Conservation (phyloP, 2,329 filamentous ascomycete species). For the Sporothrix inflata region DNA sequence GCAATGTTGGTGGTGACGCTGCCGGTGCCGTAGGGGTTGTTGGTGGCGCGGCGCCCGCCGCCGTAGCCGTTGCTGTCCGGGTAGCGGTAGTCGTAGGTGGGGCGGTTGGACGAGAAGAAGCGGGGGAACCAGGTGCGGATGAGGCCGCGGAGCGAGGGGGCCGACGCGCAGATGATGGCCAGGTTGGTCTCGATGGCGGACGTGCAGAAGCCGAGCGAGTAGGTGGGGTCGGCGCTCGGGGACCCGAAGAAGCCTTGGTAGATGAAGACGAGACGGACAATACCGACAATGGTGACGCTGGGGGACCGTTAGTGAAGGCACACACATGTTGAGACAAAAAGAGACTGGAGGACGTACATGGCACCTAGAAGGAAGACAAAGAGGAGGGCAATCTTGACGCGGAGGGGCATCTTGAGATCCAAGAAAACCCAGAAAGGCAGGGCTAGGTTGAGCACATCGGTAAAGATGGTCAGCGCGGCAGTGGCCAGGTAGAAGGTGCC, state of each 20-base stretch:
- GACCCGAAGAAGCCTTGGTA: constrained; percentile 41
- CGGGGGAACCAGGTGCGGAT: constrained; percentile 34
- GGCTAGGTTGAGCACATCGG: constrained; percentile 49
- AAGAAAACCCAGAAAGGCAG: constrained; percentile 46
- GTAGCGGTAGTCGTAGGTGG: constrained; percentile 29
- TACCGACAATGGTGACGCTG: constrained; percentile 44
- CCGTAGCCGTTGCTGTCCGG: constrained; percentile 24
- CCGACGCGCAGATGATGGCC: constrained; percentile 48
- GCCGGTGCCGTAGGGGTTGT: constrained; percentile 28
- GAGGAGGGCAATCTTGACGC: constrained; percentile 40
- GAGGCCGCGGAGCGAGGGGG: constrained; percentile 33
- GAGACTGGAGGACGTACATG: constrained; percentile 35
- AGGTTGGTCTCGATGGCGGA: constrained; percentile 48
- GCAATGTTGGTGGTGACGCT: constrained; percentile 30
- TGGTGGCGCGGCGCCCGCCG: constrained; percentile 14
- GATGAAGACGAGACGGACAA: constrained; percentile 42
- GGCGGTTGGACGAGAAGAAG: constrained; percentile 32
- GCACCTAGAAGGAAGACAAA: constrained; percentile 42
- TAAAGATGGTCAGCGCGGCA: constrained; percentile 48
- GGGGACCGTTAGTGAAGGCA: neutral
- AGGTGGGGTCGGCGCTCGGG: constrained; percentile 37
- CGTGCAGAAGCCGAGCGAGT: constrained; percentile 43
- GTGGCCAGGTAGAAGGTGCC: constrained; percentile 40
- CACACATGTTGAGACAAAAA: neutral
- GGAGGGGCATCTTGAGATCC: constrained; percentile 39